Conservation (phyloP, 345 rosid species). For the Anastatica hierochuntica region DNA sequence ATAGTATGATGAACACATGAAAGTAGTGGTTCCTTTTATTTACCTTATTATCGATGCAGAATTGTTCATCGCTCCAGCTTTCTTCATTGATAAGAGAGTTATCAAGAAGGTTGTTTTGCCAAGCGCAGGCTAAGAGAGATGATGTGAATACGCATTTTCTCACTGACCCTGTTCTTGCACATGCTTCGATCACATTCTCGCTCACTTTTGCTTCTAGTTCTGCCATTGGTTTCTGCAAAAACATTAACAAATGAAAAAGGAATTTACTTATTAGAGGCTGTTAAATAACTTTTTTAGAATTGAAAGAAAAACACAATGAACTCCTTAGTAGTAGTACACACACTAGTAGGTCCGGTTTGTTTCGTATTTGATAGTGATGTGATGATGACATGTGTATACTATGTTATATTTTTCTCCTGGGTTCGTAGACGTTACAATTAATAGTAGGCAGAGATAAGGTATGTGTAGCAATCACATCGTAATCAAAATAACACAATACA, state of each 20-base stretch:
- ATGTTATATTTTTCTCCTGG: too few species aligned
- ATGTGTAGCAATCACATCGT: not conserved
- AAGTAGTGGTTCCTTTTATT: not conserved
- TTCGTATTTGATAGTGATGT: too few species aligned
- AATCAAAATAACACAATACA: not conserved
- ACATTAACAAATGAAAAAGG: not conserved
- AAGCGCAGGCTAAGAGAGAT: conserved; percentile 66
- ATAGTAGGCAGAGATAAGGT: not conserved
- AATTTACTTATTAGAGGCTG: too few species aligned
- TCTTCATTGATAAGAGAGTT: conserved; percentile 42
- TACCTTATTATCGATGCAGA: conserved; percentile 68
- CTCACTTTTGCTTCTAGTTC: conserved; percentile 47
- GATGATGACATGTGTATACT: too few species aligned
- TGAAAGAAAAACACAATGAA: too few species aligned
- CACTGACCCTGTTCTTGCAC: conserved; percentile 59
- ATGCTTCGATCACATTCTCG: conserved; percentile 73
- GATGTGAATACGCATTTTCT: conserved; percentile 68
- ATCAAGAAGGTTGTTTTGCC: conserved; percentile 44
- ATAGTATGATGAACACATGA: not conserved
- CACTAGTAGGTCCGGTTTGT: too few species aligned
- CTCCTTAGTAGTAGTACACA: too few species aligned
- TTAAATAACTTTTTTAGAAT: too few species aligned
- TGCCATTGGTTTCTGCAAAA: conserved; percentile 27
- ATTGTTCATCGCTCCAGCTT: conserved; percentile 74
- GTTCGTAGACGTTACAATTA: conserved; percentile 1